These are phyloP conservation scores for Solanum sejunctum DNA, from an alignment of 257 asterid genomes.

Conservation along the genomic window DNA sequence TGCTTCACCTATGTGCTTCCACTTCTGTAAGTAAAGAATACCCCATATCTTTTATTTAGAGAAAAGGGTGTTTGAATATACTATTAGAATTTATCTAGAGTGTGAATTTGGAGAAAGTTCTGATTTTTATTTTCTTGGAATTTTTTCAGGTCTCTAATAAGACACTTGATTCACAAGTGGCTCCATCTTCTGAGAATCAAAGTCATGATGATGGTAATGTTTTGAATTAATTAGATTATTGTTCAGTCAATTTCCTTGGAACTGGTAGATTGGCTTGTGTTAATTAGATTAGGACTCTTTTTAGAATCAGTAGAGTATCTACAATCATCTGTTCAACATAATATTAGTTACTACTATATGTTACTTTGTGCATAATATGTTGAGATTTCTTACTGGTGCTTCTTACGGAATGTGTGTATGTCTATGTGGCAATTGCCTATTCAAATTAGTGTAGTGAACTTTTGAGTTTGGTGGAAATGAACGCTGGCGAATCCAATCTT, in stretches of 20 bases:
- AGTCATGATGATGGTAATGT: neutral
- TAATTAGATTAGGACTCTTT: neutral
- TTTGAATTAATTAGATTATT: neutral
- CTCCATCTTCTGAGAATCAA: conserved; percentile 22
- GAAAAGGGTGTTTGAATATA: neutral
- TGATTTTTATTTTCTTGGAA: neutral
- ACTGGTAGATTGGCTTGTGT: neutral
- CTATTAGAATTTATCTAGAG: neutral
- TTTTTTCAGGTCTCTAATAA: conserved; percentile 15
- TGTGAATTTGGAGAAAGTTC: neutral
- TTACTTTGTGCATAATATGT: neutral
- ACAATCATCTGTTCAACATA: neutral
- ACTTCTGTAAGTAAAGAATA: conserved; percentile 21
- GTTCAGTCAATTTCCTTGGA: neutral
- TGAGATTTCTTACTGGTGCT: neutral
- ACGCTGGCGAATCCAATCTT: neutral
- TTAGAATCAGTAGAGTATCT: neutral
- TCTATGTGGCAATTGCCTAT: neutral
- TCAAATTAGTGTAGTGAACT: neutral
- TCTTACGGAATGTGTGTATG: neutral
- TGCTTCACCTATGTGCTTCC: conserved; percentile 24
- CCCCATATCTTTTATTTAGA: neutral
- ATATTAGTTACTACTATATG: too few relatives aligned
- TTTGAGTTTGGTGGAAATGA: neutral
- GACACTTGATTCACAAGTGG: conserved; percentile 11